These are phyloP conservation scores for Claviceps sp. DNA, from an alignment of 2,329 filamentous ascomycete species.

Conservation along the genomic window DNA sequence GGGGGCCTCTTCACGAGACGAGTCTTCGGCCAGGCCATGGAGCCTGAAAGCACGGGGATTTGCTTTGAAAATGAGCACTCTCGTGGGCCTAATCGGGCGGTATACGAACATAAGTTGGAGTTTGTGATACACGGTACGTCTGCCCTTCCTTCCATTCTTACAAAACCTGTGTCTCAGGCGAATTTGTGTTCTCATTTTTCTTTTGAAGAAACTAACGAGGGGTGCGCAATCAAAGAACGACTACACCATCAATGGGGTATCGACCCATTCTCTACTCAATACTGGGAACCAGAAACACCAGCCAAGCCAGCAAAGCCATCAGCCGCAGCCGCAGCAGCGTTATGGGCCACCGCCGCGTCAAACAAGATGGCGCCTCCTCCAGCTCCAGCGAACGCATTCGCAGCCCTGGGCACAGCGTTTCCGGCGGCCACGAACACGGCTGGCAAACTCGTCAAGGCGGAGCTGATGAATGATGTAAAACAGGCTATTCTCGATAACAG, in stretches of 20 bases:
- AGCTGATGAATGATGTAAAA: slow-evolving; percentile 28
- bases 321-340: slow-evolving; percentile 5
- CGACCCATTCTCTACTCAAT: slow-evolving; percentile 70
- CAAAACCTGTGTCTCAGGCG: not conserved
- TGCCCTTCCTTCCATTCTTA: not conserved
- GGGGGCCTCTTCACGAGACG: slow-evolving; percentile 33
- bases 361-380: slow-evolving; percentile 21
- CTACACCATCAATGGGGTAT: slow-evolving; percentile 44
- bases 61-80: slow-evolving; percentile 60
- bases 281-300: slow-evolving; percentile 50
- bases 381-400: slow-evolving; percentile 23
- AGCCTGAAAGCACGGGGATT: slow-evolving; percentile 66
- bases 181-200: not conserved
- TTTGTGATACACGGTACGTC: slow-evolving; percentile 50
- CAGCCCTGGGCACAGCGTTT: slow-evolving; percentile 15
- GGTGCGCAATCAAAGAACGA: slow-evolving; percentile 20
- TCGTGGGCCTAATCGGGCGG: slow-evolving; percentile 32
- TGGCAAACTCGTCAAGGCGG: slow-evolving; percentile 22
- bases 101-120: slow-evolving; percentile 57
- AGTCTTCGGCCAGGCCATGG: slow-evolving; percentile 53
- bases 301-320: slow-evolving; percentile 10
- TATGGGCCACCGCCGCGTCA: slow-evolving; percentile 7
- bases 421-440: slow-evolving; percentile 2
- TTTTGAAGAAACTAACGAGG: not conserved
- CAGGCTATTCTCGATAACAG: slow-evolving; percentile 27